These are phyloP conservation scores for Fomitopsis betulina DNA, from an alignment of 1,284 basidiomycete species.

Conservation along the genomic window DNA sequence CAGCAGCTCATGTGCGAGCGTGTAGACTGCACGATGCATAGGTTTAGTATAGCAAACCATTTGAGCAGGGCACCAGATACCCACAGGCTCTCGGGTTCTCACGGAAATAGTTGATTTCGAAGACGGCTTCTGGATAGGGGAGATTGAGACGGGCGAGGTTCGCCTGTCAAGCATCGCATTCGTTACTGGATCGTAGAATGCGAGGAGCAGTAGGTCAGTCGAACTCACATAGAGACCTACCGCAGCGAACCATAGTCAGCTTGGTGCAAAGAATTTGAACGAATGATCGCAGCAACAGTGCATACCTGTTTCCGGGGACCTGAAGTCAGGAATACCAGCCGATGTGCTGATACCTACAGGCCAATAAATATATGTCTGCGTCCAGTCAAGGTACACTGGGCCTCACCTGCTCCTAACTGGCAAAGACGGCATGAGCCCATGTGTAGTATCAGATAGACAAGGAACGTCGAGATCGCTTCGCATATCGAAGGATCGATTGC, in stretches of 20 bases:
- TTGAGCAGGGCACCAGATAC: constrained; percentile 18
- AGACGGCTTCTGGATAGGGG: constrained; percentile 79
- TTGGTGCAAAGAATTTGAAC: background rate
- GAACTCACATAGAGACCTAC: constrained; percentile 52
- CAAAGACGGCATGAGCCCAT: constrained; percentile 3
- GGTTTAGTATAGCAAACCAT: background rate
- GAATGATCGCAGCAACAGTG: background rate
- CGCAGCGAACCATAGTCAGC: background rate
- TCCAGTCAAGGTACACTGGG: constrained; percentile 9
- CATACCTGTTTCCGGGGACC: constrained; percentile 71
- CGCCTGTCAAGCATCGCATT: constrained; percentile 38
- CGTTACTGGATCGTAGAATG: background rate
- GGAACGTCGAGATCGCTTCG: too few species aligned
- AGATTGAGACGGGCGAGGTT: constrained; percentile 71
- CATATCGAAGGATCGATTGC: constrained; percentile 13
- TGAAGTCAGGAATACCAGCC: constrained; percentile 79
- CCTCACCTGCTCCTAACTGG: constrained; percentile 60
- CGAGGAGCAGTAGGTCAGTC: background rate
- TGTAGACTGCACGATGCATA: constrained; percentile 56
- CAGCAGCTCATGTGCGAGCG: constrained; percentile 86
- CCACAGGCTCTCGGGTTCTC: constrained; percentile 69
- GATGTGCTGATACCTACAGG: constrained; percentile 67
- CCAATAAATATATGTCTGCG: background rate
- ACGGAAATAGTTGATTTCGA: constrained; percentile 73
- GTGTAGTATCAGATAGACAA: background rate